Conservation (phyloP, 2,329 filamentous ascomycete genomes). For the Boeremia exigua region DNA sequence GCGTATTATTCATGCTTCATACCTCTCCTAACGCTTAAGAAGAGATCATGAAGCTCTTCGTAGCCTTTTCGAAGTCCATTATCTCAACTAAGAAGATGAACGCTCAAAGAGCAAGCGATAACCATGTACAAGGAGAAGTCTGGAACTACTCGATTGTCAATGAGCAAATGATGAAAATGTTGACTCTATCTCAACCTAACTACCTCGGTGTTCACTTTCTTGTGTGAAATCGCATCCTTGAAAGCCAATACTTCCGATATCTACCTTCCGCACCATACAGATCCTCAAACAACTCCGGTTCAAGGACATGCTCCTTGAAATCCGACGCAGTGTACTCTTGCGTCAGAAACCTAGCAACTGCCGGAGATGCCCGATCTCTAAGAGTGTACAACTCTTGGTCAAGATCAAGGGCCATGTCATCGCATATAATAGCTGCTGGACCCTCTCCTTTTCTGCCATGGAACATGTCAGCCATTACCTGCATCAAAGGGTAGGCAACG, state of each 20-base stretch:
- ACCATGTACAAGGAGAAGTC: too few species aligned
- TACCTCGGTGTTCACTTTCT: not conserved
- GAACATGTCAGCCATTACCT: constrained; percentile 25
- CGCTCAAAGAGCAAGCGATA: too few species aligned
- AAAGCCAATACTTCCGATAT: not conserved
- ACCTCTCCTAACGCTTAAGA: too few species aligned
- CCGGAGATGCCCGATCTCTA: not conserved
- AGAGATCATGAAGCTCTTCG: too few species aligned
- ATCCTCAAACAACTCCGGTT: not conserved
- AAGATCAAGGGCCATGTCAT: constrained; percentile 2
- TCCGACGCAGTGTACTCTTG: not conserved
- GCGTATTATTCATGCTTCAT: too few species aligned
- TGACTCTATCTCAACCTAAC: too few species aligned
- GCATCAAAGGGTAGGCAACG: constrained; percentile 20
- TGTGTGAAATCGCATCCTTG: not conserved
- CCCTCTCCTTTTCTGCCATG: not conserved
- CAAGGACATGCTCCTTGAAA: constrained; percentile 4
- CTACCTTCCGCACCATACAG: not conserved
- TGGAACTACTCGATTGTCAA: too few species aligned
- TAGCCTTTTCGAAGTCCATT: too few species aligned
- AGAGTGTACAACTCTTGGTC: not conserved
- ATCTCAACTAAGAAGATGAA: too few species aligned
- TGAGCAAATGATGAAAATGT: too few species aligned
- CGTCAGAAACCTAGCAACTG: constrained; percentile 2
- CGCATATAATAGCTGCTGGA: constrained; percentile 14